Evolutionary conservation across 2,329 filamentous ascomycete species (phyloP).

Genomic region (Sarocladiaceae sp.): DNA sequence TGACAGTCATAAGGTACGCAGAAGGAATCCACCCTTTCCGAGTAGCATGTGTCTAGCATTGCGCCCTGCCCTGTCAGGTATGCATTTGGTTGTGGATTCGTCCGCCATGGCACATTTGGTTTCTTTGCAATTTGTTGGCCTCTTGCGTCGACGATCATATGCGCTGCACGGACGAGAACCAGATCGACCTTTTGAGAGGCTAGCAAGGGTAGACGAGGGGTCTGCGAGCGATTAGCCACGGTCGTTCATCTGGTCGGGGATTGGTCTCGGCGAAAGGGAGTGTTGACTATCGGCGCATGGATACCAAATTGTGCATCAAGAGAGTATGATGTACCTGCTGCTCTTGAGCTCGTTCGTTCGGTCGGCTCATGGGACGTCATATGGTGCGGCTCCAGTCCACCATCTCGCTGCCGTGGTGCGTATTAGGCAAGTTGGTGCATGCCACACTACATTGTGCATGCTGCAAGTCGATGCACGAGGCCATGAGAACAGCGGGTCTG

Average conservation of each 20-base stretch:
- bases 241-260: too few relatives aligned
- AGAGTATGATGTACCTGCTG: neutral
- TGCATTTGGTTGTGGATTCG: too few relatives aligned
- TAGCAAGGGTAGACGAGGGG: neutral
- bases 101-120: constrained; percentile 1
- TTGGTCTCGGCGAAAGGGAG: too few relatives aligned
- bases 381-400: constrained; percentile 6
- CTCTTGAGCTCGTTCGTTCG: neutral
- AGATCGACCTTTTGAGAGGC: neutral
- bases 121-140: constrained; percentile 2
- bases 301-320: too few relatives aligned
- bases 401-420: neutral
- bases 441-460: constrained; percentile 3
- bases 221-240: neutral
- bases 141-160: constrained; percentile 7
- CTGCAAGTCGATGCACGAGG: constrained; percentile 10
- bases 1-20: neutral
- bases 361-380: constrained; percentile 7
- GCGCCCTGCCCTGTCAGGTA: too few relatives aligned
- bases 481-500: constrained; percentile 8
- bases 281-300: too few relatives aligned
- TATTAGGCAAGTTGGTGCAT: neutral
- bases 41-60: neutral
- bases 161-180: constrained; percentile 5
- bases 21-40: constrained; percentile 7